Conservation (phyloP, 2,329 filamentous ascomycete species). For the Arachnopeziza araneosa region DNA sequence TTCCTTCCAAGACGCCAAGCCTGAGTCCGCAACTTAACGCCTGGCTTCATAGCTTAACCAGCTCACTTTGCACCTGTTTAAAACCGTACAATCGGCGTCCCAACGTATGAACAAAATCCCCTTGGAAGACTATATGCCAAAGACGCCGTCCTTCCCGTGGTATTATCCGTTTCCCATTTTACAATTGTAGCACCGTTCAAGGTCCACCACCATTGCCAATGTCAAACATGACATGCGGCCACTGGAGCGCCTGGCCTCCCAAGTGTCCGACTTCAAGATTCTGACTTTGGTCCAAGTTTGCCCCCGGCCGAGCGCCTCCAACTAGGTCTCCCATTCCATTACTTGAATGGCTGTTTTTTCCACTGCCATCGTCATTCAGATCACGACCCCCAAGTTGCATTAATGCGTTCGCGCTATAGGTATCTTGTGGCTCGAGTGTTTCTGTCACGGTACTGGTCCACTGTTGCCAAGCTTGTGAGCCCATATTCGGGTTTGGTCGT, state of each 20-base stretch:
- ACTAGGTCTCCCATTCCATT: background rate
- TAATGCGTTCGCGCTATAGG: constrained; percentile 28
- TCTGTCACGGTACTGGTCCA: constrained; percentile 27
- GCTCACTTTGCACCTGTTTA: background rate
- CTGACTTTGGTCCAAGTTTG: background rate
- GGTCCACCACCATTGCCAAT: background rate
- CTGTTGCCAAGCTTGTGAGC: constrained; percentile 29
- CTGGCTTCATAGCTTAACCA: background rate
- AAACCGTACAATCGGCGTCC: background rate
- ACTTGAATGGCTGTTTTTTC: background rate
- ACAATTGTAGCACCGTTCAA: background rate
- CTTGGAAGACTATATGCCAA: background rate
- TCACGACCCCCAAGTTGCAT: constrained; percentile 28
- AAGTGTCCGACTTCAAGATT: background rate
- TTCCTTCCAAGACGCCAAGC: background rate
- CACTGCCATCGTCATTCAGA: constrained; percentile 6
- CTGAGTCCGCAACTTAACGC: background rate
- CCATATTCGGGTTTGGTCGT: constrained; percentile 14
- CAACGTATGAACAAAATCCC: background rate
- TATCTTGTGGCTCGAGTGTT: constrained; percentile 29
- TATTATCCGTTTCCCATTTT: background rate
- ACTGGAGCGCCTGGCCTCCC: background rate
- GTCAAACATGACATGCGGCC: background rate
- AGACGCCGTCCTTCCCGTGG: background rate
- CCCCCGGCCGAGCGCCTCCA: background rate